These are phyloP conservation scores for Seiridium cupressi DNA, from an alignment of 2,329 filamentous ascomycete species.

Conservation along the genomic window DNA sequence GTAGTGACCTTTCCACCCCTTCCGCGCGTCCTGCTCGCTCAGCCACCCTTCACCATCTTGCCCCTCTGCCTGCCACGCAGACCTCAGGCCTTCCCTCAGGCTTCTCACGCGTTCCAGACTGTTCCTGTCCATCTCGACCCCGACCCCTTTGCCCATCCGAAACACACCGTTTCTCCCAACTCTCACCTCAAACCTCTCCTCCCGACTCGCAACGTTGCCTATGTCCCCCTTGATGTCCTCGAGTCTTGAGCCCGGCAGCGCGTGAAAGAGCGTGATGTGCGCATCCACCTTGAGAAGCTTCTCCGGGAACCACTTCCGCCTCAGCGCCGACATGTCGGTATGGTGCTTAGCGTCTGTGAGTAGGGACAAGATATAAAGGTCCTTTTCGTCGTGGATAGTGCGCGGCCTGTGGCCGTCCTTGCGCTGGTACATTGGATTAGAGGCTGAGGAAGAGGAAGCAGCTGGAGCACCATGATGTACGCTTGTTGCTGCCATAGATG, in stretches of 20 bases:
- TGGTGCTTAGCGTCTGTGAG: slow-evolving; percentile 12
- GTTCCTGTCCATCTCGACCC: slow-evolving; percentile 5
- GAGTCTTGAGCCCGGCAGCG: slow-evolving; percentile 13
- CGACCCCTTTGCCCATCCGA: slow-evolving; percentile 11
- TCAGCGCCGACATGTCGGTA: slow-evolving; percentile 11
- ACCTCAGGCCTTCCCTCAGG: slow-evolving; percentile 10
- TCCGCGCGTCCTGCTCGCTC: slow-evolving; percentile 13
- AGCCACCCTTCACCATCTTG: slow-evolving; percentile 6
- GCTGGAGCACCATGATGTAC: neutral
- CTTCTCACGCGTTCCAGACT: slow-evolving; percentile 7
- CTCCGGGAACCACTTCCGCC: slow-evolving; percentile 12
- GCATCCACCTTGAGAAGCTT: slow-evolving; percentile 15
- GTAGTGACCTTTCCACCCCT: slow-evolving; percentile 15
- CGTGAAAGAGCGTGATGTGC: slow-evolving; percentile 18
- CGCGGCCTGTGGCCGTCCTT: neutral
- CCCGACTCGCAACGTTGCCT: neutral
- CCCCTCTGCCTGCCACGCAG: neutral
- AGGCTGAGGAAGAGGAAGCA: neutral
- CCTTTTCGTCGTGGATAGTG: neutral
- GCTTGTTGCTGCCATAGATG: neutral
- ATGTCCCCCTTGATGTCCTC: slow-evolving; percentile 7
- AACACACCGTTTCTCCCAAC: slow-evolving; percentile 5
- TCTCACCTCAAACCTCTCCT: slow-evolving; percentile 7
- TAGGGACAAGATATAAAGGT: slow-evolving; percentile 14
- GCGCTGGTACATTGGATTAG: neutral